Percentiles rank a stretch among this genome's conserved stretches.
These are phyloP conservation scores for Talaromyces islandicus DNA, from an alignment of 2,329 filamentous ascomycete genomes.

Conservation along the genomic window DNA sequence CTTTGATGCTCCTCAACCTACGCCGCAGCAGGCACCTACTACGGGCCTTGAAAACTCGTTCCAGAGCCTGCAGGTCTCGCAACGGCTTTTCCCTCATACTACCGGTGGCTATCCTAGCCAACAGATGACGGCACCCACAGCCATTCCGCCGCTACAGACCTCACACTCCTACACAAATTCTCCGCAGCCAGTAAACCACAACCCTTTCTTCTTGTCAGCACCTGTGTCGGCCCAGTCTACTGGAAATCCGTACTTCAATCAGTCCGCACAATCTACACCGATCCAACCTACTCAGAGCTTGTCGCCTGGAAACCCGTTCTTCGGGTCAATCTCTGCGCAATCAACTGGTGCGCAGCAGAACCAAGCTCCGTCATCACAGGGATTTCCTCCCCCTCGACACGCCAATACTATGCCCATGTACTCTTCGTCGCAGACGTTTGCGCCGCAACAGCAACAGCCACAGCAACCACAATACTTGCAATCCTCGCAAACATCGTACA, in stretches of 20 bases:
- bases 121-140: conserved; percentile 30
- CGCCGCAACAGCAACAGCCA: conserved; percentile 16
- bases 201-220: conserved; percentile 39
- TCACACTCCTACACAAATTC: conserved; percentile 32
- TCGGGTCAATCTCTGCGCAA: conserved; percentile 23
- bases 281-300: conserved; percentile 18
- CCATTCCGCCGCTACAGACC: conserved; percentile 34
- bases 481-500: conserved; percentile 18
- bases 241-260: conserved; percentile 16
- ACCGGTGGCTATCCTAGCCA: conserved; percentile 57
- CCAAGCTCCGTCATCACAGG: conserved; percentile 3
- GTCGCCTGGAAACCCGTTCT: conserved; percentile 30
- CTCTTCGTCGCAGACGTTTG: conserved; percentile 14
- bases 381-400: conserved; percentile 23
- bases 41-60: conserved; percentile 60
- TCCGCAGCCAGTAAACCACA: conserved; percentile 30
- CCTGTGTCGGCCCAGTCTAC: conserved; percentile 21
- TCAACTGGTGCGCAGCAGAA: conserved; percentile 8
- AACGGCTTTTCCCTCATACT: conserved; percentile 64
- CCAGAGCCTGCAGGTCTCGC: conserved; percentile 66
- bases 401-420: conserved; percentile 35
- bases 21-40: conserved; percentile 20
- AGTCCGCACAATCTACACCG: conserved; percentile 9
- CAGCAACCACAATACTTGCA: conserved; percentile 6
- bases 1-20: conserved; percentile 49